Evolutionary conservation across 169 alveolate genomes (phyloP), one percentile per base, ranked within the genome.

Genomic region (Cryptosporidium tyzzeri): DNA sequence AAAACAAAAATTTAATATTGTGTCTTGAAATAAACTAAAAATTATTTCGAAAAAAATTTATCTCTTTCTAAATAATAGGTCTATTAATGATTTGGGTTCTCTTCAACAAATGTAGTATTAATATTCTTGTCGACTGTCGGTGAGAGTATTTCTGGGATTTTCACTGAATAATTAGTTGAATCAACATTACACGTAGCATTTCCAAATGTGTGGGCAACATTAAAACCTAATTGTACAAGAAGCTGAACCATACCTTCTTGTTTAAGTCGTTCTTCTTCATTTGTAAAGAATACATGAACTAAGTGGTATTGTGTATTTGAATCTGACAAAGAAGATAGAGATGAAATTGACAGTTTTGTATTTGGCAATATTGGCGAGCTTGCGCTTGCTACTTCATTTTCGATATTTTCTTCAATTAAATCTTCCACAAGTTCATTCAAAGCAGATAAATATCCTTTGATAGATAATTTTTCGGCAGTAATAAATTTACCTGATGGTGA

Each of bases 231-330:
- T 37, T 80, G 89, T n/a, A 65, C 45, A 2, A 80, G 62, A 31
- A 80, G 39, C 14, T 80, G 71, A 41, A 80, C 75, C 89, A 80
- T 80, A 8, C 89, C 51, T 21, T 80, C 89, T 29, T 80, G 89
- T 48, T 65, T 53, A 16, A 62, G 16, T 14, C 44, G 62, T 48
- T 80, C 89, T 3, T 67, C 65, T 29, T 80, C 89, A 29, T 59
- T 80, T 23, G 73, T 21, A 80, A 39, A 65, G 41, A 80, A 80
- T 10, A 80, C 51, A 45, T 80, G 44, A 9, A 80, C 37, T n/a
- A 80, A 70, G 51, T 21, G 45, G 41, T 23, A 33, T 39, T 37
- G 70, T 23, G 41, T 37, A 9, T 59, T 37, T 12, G 68, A 37
- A 18, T 62, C 89, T 35, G 89, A 65, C 21, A 74, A 23, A 7